Base-by-base conservation (phyloP, 176 grass and related monocot genomes). In the bread wheat (Triticum aestivum) region DNA sequence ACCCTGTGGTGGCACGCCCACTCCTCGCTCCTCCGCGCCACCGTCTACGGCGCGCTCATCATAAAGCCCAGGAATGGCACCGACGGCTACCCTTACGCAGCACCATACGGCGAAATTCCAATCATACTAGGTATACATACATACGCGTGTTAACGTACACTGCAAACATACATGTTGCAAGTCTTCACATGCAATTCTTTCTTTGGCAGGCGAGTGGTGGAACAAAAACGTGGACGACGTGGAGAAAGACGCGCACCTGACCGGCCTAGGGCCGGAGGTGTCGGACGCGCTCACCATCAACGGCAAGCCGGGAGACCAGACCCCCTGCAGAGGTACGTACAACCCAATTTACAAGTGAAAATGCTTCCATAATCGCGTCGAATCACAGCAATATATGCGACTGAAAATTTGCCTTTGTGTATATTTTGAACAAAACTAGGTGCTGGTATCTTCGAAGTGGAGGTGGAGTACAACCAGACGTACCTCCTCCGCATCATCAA, bases 1-100 rank as follows among this genome's bases (percentile, higher is more conserved):
- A 97, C 95, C 30, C 82, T 97, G 29, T 97, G 95, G 95, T 97
- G 95, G 95, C 95, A 94, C 74, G 89, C 95, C 63, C 92, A 97
- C 79, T 39, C 33, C 39, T 88, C 82, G 2, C 81, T 82, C 75
- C 82, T 91, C 35, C 87, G 91, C 4, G 81, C 94, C 8, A 96
- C 91, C 24, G 66, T 96, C 72, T 15, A 96, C 29, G 94, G 89
- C 30, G 91, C 94, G 1, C 85, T 96, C 75, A 65, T 93, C 79
- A 81, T 96, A 29, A 66, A 47, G 37, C 91, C 89, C 0, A 89
- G 61, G 59, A 47, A 11, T 3, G 86, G 83, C 21, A 12, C 64
- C 1, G 35, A 8, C 3, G 80, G 70, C 0, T 92, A 91, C 61
- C 93, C 88, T 27, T 95, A 93, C 58, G 30, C 80, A 0, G 12